phyloP scores from a whole-genome alignment of 768 basidiomycete genomes.

The Boletellus ananiceps region DNA sequence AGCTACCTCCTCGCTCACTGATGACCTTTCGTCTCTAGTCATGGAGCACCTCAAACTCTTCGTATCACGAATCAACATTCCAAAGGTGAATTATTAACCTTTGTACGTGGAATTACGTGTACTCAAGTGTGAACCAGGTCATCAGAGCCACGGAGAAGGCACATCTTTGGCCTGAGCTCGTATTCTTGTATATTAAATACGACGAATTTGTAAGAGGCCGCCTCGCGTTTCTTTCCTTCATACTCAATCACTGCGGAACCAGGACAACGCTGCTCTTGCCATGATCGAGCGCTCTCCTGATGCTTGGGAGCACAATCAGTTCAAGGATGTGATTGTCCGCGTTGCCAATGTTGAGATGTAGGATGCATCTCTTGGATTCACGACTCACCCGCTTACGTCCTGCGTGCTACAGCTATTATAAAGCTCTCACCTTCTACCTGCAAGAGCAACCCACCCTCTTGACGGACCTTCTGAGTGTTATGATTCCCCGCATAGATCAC shows the following conservation, averaged over 20 bases:
- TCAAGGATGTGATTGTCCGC: constrained; percentile 96
- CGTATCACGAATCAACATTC: constrained; percentile 94
- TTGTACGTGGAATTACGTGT: neutral
- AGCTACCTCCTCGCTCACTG: neutral
- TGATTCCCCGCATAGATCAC: constrained; percentile 94
- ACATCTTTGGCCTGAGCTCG: constrained; percentile 97
- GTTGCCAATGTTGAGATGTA: constrained; percentile 98
- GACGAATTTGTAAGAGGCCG: constrained; percentile 74
- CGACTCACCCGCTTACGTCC: constrained; percentile 2
- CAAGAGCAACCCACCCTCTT: constrained; percentile 90
- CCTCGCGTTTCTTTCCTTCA: neutral
- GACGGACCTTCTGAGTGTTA: constrained; percentile 87
- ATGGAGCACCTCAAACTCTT: constrained; percentile 99
- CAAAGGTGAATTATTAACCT: constrained; percentile 53
- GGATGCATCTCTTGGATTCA: constrained; percentile 17
- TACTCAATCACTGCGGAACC: constrained; percentile 5
- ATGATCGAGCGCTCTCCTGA: constrained; percentile 99
- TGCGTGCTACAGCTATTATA: constrained; percentile 70
- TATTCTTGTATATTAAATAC: constrained; percentile 98
- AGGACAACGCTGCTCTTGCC: constrained; percentile 95
- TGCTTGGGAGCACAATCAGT: constrained; percentile 99
- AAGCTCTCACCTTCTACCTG: constrained; percentile 89
- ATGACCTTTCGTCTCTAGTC: constrained; percentile 43
- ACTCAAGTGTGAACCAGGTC: constrained; percentile 43
- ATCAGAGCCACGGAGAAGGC: constrained; percentile 95